Conservation (phyloP, 768 basidiomycete genomes). For the Cystobasidium tubakii region DNA sequence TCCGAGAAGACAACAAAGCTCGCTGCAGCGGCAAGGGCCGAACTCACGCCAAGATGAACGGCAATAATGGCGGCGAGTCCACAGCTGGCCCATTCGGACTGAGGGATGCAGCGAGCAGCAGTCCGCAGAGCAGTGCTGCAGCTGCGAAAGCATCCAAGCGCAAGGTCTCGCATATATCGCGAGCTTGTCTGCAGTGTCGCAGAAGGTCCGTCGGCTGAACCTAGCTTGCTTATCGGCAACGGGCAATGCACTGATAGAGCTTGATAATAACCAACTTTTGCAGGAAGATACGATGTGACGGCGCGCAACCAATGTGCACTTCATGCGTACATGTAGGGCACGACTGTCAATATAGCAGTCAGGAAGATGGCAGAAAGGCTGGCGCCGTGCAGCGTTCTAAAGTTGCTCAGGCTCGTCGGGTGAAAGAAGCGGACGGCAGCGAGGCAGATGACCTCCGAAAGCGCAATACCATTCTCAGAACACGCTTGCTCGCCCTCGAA, state of each 20-base stretch:
- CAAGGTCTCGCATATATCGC: conserved; percentile 10
- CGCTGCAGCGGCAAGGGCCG: background rate
- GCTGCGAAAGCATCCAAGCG: conserved; percentile 12
- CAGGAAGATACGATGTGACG: conserved; percentile 20
- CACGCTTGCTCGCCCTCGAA: conserved; percentile 21
- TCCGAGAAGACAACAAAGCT: no score
- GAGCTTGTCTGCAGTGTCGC: conserved; percentile 20
- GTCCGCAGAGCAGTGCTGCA: background rate
- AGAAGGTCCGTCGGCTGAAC: background rate
- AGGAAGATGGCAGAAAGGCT: background rate
- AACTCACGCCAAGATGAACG: background rate
- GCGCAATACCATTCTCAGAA: background rate
- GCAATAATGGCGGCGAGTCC: background rate
- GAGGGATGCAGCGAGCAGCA: background rate
- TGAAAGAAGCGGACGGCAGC: background rate
- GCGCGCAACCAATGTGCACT: conserved; percentile 12
- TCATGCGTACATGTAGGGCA: background rate
- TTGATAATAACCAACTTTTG: background rate
- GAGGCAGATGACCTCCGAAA: background rate
- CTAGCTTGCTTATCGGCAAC: background rate
- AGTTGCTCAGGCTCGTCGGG: background rate
- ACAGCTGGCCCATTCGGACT: background rate
- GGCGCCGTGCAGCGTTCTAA: background rate
- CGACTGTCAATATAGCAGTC: background rate
- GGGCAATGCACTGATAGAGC: background rate